Evolutionary conservation across 371 early-diverging fungal genomes (phyloP), one percentile per base, ranked within the genome.

Genomic region (Mucor irregularis): DNA sequence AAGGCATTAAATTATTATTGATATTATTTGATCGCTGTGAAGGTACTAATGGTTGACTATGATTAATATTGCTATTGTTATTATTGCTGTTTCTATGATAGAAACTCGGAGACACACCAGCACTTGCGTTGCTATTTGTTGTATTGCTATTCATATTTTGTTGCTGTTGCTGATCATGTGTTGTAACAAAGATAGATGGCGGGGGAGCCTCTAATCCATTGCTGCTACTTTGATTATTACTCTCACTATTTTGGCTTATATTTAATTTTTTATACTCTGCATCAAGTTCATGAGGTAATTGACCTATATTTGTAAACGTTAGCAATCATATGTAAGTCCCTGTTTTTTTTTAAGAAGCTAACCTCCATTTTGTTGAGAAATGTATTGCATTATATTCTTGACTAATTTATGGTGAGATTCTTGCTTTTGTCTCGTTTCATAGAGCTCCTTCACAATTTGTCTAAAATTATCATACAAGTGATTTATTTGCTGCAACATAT

Each of bases 401-500:
- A 90, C 72, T 37, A 84, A 46, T 44, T 81, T 73, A 51, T 83
- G 78, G 39, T 88, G 89, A 10, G 79, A 58, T n/a, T 56, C 65
- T 51, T 88, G 87, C 53, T 77, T 83, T 59, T 83, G 76, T 35
- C 83, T 84, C 4, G 86, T 83, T 40, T 89, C 90, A 9, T 80
- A 69, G 47, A 94, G 69, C 62, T 94, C 91, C 22, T 89, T 78
- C 14, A 83, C 68, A 13, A 92, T 79, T 50, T 88, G 86, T 24
- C 67, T 66, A 54, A 90, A 84, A 39, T 84, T 85, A 39, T 87
- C 86, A 59, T 88, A 86, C 8, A 94, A 68, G 39, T 85, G 81
- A 11, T 78, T 71, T 34, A 92, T 78, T 57, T 88, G 87, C 62
- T 86, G 86, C 44, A 83, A 64, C 64, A 92, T 80, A 45, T 91